Evolutionary conservation across 1,284 basidiomycete genomes (phyloP), one percentile per base, ranked within the genome.

Genomic region (Sporisorium scitamineum): DNA sequence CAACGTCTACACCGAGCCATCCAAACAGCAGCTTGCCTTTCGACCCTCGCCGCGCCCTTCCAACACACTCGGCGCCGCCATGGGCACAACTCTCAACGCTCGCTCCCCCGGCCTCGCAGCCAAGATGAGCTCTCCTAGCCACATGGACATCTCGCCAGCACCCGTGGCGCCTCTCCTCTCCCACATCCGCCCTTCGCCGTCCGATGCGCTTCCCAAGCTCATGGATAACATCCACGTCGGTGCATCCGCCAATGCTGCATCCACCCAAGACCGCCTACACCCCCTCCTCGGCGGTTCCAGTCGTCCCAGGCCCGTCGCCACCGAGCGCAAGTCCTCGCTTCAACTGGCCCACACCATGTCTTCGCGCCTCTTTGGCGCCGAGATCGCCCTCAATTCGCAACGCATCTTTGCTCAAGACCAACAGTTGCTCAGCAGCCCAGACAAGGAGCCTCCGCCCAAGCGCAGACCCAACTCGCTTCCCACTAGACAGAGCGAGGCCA

Each of bases 111-210:
- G 71, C 16, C 72, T 82, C 31, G 77, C 73, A 6, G 71, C 77
- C 37, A 80, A 81, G 63, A 73, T 81, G 59, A 84, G 76, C 64
- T 82, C 83, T 13, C 77, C 80, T 8, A 64, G 78, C 29, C 76
- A 77, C 26, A 83, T 84, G 82, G 82, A 84, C 53, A 81, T 84
- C 56, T 82, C 80, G 1, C 79, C 82, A 9, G 50, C 72, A 6
- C 66, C 76, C 34, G 27, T 54, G 13, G 45, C 57, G 0, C 20
- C 58, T 20, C 41, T 45, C 24, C 26, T 52, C 41, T 54, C 58
- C 1, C 54, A 54, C 22, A n/a, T 54, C 34, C 55, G 45, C 26
- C 53, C 60, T 6, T 73, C 76, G 1, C 67, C 76, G 14, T 65
- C 70, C 14, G 62, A 76, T 18, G 54, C 56, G 6, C 53, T 73